Base-by-base conservation (phyloP, 768 basidiomycete species). In the Boletellus sp. region DNA sequence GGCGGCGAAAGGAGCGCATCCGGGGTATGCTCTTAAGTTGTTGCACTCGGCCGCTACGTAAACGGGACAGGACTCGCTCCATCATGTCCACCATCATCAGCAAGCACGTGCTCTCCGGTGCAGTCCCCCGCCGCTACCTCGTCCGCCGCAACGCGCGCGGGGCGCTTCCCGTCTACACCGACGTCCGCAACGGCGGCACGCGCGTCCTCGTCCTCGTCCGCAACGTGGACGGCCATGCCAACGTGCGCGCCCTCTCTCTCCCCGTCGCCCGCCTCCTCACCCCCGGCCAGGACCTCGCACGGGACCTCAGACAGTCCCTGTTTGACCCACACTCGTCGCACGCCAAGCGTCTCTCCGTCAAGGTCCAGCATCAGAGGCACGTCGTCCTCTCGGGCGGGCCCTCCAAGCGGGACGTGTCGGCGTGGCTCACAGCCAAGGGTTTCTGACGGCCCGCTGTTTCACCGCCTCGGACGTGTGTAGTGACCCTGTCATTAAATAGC, bases 161-260 rank as follows among this genome's bases (percentile, higher is more conserved):
- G 28, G 77, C 78, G 42, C 74, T 90, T 26, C 87, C 88, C 38
- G 85, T 91, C 22, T 89, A 89, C 65, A 78, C 84, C 24, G 85
- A 90, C 63, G 63, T 87, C 39, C 81, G 84, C 54, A 87, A 85
- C 63, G 79, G 69, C 26, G 78, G 84, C 51, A 78, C 81, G 4
- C 78, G 80, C 48, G 70, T 80, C 52, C 70, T 78, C 32, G 67
- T 85, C 38, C 73, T 78, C 39, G 74, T 91, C 50, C 78, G 83
- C 45, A 85, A 89, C 66, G 72, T 91, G 9, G 75, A 88, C 50
- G 89, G 88, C 17, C 74, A 79, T 53, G 60, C 71, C 51, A 67
- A 74, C 49, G 88, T 87, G 61, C 54, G 78, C 72, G 52, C 4
- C 4, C 28, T 44, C 28, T 26, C 36, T 35, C n/a, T 48, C 42